These are phyloP conservation scores for Podospora tetraspora DNA, from an alignment of 495 filamentous ascomycete genomes.

Conservation along the genomic window DNA sequence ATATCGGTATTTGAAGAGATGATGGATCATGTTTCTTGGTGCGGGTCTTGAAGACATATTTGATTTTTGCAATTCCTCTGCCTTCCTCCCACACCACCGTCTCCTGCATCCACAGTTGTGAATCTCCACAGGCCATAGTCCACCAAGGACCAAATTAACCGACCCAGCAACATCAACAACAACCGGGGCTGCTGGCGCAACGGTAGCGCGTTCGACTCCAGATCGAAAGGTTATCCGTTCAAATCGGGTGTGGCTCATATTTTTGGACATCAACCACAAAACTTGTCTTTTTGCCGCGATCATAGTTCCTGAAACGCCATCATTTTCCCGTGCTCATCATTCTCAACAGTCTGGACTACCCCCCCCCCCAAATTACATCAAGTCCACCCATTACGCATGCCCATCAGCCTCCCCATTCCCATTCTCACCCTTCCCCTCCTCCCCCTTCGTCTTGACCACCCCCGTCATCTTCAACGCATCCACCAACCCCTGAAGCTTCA, in stretches of 20 bases:
- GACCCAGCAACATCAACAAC: not conserved
- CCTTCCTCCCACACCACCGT: no score
- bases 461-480: constrained; percentile 12
- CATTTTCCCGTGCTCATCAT: no score
- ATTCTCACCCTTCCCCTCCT: not conserved
- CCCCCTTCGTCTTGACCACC: not conserved
- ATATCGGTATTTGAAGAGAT: no score
- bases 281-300: not conserved
- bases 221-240: not conserved
- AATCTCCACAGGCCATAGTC: no score
- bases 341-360: not conserved
- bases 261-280: not conserved
- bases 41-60: no score
- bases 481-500: constrained; percentile 39
- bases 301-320: not conserved
- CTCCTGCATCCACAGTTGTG: no score
- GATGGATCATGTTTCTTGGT: no score
- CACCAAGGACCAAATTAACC: not conserved
- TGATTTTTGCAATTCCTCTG: no score
- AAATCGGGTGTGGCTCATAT: not conserved
- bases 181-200: constrained; percentile 1
- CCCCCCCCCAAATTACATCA: not conserved
- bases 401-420: not conserved
- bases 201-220: constrained; percentile 1
- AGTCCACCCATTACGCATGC: not conserved